These are phyloP conservation scores for Dioszegia aurantiaca DNA, from an alignment of 768 basidiomycete genomes.

Conservation along the genomic window DNA sequence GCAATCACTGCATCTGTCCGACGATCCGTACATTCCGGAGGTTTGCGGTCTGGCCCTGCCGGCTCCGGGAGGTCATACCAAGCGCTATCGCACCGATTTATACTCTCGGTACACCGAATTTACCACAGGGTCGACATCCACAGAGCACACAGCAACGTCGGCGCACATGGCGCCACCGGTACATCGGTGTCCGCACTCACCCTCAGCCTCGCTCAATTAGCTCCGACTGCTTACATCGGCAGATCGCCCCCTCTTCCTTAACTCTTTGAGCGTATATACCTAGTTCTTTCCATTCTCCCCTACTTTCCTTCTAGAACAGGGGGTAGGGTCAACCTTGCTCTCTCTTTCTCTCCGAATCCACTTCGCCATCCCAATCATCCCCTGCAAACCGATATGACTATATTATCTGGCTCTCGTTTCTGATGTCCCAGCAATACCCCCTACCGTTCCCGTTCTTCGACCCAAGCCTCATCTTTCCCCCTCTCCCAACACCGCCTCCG, in stretches of 20 bases:
- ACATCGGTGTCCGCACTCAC: no score
- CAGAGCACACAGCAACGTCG: no score
- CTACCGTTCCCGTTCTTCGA: neutral
- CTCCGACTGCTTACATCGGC: neutral
- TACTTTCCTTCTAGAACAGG: conserved; percentile 10
- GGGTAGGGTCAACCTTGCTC: neutral
- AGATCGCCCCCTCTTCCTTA: neutral
- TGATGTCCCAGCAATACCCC: conserved; percentile 12
- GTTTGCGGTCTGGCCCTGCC: no score
- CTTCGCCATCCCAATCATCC: conserved; percentile 8
- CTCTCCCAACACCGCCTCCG: neutral
- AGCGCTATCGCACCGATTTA: no score
- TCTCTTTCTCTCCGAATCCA: neutral
- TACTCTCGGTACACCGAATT: no score
- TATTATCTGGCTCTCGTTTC: neutral
- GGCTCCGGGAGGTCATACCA: no score
- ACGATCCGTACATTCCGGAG: no score
- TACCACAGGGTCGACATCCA: no score
- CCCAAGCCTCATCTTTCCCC: neutral
- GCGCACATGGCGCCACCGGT: no score
- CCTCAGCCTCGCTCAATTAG: neutral
- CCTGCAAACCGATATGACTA: conserved; percentile 1
- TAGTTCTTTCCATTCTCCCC: neutral
- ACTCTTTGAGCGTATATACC: neutral
- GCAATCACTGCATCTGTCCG: neutral